Base-by-base conservation (phyloP, 208 protist species). In the Trypanosoma platydactyli region DNA sequence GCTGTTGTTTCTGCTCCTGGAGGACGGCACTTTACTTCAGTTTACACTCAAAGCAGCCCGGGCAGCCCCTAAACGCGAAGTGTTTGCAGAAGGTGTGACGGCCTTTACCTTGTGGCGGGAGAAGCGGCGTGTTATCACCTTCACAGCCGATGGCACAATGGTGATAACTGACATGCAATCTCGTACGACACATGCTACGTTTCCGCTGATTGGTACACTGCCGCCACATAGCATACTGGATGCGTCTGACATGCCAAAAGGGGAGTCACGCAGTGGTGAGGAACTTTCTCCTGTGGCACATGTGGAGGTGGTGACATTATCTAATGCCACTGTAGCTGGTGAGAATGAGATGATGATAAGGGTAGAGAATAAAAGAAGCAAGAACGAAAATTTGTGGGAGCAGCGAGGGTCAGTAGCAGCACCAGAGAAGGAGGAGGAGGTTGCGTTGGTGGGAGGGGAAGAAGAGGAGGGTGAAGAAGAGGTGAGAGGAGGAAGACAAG, bases 261-360 rank as follows among this genome's bases (percentile, higher is more conserved):
- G 76, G 48, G 64, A 77, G 11, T 4, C 6, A 24, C 18, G 5
- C 38, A 48, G 7, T 45, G 52, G 16, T 25, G 75, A 88, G 41
- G 52, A 73, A 22, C 61, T 91, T 35, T 76, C 84, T 25, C 69
- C 35, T 18, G 70, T 95, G 3, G 85, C 80, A 18, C 84, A 92
- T 61, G 38, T 89, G 20, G 44, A 77, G 20, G 54, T 95, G 12
- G 38, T 57, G 50, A 66, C 38, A 53, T 50, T 71, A 20, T n/a
- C 45, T 11, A 48, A 56, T 1, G 65, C 42, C 15, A 30, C 56
- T 1, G 51, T 50, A 20, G 66, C 44, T 2, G 33, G 33, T 3
- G 33, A 3, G 33, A 9, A 9, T 38, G 33, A 11, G 33, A 3
- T 3, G 33, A 38, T 9, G 33, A 38, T 9, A 38, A 38, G 33